Percentiles rank a stretch among this genome's conserved stretches.
phyloP scores from a whole-genome alignment of 768 basidiomycete genomes.

The Leucocoprinus birnbaumii region DNA sequence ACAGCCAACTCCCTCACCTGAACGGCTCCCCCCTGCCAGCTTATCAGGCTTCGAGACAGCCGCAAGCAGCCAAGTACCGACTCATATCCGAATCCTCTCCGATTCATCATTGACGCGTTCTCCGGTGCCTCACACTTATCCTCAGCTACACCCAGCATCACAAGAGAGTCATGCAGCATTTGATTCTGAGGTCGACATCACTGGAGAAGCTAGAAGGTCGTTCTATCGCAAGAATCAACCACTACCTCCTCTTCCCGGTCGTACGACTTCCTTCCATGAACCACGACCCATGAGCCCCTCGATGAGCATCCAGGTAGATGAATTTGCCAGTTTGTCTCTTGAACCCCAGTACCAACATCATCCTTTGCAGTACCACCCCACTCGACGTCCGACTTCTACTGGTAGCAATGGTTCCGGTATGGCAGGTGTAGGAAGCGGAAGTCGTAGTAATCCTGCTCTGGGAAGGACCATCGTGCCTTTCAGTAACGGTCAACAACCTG shows the following conservation, averaged over 20 bases:
- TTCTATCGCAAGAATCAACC: neutral
- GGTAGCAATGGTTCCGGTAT: neutral
- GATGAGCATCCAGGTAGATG: neutral
- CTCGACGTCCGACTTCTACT: neutral
- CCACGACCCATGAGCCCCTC: neutral
- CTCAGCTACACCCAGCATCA: no score
- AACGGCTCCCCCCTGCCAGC: no score
- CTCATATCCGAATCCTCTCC: no score
- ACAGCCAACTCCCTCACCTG: no score
- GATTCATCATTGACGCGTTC: no score
- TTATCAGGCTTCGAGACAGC: no score
- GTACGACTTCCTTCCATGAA: neutral
- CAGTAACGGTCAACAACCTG: neutral
- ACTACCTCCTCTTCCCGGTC: slow-evolving; percentile 1
- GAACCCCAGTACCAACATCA: neutral
- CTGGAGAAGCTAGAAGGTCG: no score
- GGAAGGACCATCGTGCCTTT: neutral
- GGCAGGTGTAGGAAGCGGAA: neutral
- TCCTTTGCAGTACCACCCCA: neutral
- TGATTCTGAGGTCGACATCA: no score
- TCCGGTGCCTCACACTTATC: no score
- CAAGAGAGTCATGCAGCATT: no score
- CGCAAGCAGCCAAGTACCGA: no score
- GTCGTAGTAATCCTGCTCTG: neutral
- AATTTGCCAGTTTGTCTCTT: neutral